phyloP scores from a whole-genome alignment of 345 rosid genomes.

The Corchorus capsularis region DNA sequence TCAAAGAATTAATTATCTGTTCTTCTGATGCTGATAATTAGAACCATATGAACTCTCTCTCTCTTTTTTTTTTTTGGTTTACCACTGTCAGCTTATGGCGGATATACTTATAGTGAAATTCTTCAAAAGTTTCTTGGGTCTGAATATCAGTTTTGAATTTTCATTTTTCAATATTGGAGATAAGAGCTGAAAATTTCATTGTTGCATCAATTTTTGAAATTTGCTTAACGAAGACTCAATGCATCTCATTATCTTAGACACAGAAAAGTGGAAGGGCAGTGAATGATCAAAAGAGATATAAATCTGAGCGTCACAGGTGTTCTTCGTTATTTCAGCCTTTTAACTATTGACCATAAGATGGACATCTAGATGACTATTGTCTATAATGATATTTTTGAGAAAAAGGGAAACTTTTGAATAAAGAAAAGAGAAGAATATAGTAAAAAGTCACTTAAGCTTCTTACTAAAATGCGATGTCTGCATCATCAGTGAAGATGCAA shows the following conservation, averaged over 20 bases:
- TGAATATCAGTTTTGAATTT: neutral
- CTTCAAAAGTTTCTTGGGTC: neutral
- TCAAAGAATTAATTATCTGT: constrained; percentile 1
- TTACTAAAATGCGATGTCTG: neutral
- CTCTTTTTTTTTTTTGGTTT: neutral
- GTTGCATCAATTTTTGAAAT: neutral
- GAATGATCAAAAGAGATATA: neutral
- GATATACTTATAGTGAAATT: neutral
- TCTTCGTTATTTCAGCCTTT: neutral
- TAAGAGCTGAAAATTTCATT: neutral
- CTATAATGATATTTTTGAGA: neutral
- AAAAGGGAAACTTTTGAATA: neutral
- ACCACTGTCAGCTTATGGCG: neutral
- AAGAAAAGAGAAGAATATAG: neutral
- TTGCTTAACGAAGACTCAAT: neutral
- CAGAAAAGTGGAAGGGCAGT: neutral
- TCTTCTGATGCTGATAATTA: neutral
- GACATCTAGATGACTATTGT: neutral
- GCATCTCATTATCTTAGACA: neutral
- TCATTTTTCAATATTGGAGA: neutral
- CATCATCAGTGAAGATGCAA: neutral
- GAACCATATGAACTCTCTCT: neutral
- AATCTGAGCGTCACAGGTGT: neutral
- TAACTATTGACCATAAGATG: neutral
- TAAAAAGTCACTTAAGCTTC: neutral